Conservation (phyloP, 192 early-diverging fungal genomes). For the Coemansia sp. region DNA sequence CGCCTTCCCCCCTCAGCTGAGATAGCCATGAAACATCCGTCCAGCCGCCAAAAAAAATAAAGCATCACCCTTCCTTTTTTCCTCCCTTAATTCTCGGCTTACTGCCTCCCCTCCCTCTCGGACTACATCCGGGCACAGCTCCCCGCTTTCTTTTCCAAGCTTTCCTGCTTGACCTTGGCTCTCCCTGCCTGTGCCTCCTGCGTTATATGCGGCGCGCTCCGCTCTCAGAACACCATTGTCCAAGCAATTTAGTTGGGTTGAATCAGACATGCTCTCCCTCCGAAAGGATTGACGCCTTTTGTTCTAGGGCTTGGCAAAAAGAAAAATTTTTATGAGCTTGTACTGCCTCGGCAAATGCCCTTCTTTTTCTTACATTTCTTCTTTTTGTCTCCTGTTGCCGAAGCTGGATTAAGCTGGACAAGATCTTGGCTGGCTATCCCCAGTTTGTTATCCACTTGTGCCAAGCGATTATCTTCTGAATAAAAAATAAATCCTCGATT, state of each 20-base stretch:
- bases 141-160: not conserved
- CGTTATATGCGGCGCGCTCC: not conserved
- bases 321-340: not conserved
- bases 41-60: not conserved
- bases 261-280: not conserved
- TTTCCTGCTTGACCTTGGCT: not conserved
- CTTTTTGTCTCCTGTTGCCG: not conserved
- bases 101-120: not conserved
- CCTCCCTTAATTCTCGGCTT: not conserved
- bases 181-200: not conserved
- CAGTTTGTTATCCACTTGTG: constrained; percentile 4
- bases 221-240: constrained; percentile 8
- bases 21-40: constrained; percentile 4
- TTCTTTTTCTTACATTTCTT: not conserved
- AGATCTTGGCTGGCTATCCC: not conserved
- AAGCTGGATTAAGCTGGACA: constrained; percentile 2
- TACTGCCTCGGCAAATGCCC: constrained; percentile 2
- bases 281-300: not conserved
- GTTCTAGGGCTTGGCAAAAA: constrained; percentile 4
- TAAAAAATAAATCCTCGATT: not conserved
- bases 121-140: not conserved
- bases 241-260: not conserved
- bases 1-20: not conserved
- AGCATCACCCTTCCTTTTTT: not conserved
- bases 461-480: not conserved